Base-by-base conservation (phyloP, 352 stramenopile genomes). In the Globisporangium okanoganense region DNA sequence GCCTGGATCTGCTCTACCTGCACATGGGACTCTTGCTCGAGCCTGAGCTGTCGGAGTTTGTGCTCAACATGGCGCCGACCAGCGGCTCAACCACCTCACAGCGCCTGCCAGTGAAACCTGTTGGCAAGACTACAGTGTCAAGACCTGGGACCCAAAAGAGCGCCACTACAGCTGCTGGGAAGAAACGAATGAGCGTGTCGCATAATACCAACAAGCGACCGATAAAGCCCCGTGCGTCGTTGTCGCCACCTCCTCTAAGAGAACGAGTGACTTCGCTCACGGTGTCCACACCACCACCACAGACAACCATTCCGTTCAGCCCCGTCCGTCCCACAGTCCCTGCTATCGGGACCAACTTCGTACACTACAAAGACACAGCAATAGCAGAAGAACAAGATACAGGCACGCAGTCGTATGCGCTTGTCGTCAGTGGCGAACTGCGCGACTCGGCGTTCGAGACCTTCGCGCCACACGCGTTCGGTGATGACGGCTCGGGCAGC, bases 1-100 rank as follows among this genome's bases (percentile, higher is more conserved):
- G 80, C 49, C 66, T 88, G 6, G 80, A 90, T 54, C 61, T 90
- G 22, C 61, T 90, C 13, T 90, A 90, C 61, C 68, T 90, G 33
- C 78, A 88, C 54, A 87, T 88, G 78, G 78, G 69, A 5, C 70
- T 87, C 67, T 36, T 82, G 33, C 66, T 88, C 5, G 73, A 87
- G 35, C 70, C 76, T 0, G 69, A 79, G 55, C 69, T 90, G 1
- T 75, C 69, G 43, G 62, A 76, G 53, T 70, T 84, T 25, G 61
- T 90, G 56, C 59, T 87, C 51, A 70, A 58, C 10, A 65, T 55
- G 27, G 48, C 31, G 14, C 8, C 48, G 27, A 10, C 36, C 36
- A 41, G 13, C 16, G 27, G 48, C 2, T 33, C 27, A 20, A 25
- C 35, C 7, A 25, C 24, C 48, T 55, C 48, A 4, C 48, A 55